Conservation (phyloP, 345 rosid genomes). For the Linum tenue region DNA sequence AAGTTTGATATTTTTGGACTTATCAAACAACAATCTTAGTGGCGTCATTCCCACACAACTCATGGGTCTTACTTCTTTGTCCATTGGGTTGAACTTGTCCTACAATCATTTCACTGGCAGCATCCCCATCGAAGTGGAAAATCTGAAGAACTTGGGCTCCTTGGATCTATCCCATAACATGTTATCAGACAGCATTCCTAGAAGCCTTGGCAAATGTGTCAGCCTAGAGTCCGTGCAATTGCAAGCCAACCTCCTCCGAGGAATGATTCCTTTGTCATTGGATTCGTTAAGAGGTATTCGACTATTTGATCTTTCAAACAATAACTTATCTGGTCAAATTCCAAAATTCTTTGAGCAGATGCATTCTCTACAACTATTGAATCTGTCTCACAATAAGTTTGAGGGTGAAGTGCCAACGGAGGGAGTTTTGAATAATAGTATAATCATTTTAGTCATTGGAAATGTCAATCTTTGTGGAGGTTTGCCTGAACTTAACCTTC, state of each 20-base stretch:
- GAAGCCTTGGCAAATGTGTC: slow-evolving; percentile 10
- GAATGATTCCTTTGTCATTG: slow-evolving; percentile 13
- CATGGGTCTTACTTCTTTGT: background rate
- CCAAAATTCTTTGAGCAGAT: slow-evolving; percentile 4
- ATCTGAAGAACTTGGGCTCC: background rate
- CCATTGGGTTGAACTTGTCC: background rate
- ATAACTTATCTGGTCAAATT: slow-evolving; percentile 19
- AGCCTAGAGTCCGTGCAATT: slow-evolving; percentile 8
- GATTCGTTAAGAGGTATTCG: slow-evolving; percentile 3
- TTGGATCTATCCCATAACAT: slow-evolving; percentile 11
- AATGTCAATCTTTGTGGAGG: background rate
- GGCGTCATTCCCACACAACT: slow-evolving; percentile 14
- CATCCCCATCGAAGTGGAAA: slow-evolving; percentile 5
- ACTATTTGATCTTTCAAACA: slow-evolving; percentile 1
- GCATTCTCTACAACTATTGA: slow-evolving; percentile 1
- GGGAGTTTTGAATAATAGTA: slow-evolving; percentile 1
- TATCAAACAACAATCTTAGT: slow-evolving; percentile 8
- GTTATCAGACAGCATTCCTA: slow-evolving; percentile 16
- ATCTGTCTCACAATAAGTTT: slow-evolving; percentile 17
- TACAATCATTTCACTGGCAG: slow-evolving; percentile 10
- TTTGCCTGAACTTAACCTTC: slow-evolving; percentile 1
- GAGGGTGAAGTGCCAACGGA: slow-evolving; percentile 8
- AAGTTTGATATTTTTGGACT: background rate
- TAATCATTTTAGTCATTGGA: background rate
- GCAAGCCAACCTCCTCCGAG: slow-evolving; percentile 9